A percentile compares a stretch with the other conserved stretches of the same genome.
These are phyloP conservation scores for Lachnellula cervina DNA, from an alignment of 2,329 filamentous ascomycete genomes.

Conservation along the genomic window DNA sequence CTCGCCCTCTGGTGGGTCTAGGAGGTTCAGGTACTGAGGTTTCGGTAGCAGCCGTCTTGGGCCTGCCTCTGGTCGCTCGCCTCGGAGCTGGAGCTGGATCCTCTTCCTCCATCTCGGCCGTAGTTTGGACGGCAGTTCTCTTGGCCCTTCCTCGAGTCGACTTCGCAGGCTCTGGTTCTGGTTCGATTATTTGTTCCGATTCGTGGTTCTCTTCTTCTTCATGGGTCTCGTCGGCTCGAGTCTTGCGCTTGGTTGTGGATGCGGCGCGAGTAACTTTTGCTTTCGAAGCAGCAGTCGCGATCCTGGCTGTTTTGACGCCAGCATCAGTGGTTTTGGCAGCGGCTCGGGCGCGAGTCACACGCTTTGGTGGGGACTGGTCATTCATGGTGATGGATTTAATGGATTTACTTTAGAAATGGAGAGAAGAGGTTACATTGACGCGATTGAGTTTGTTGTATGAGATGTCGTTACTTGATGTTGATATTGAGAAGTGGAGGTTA, in stretches of 20 bases:
- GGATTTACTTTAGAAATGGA: background rate
- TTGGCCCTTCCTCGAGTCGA: conserved; percentile 41
- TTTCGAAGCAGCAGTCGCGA: conserved; percentile 45
- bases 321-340: conserved; percentile 38
- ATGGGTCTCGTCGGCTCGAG: conserved; percentile 47
- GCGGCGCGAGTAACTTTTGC: conserved; percentile 32
- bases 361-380: conserved; percentile 51
- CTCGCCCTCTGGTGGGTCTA: conserved; percentile 23
- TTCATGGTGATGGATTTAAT: conserved; percentile 40
- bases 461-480: conserved; percentile 1
- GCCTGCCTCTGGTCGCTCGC: conserved; percentile 40
- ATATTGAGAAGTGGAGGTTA: background rate
- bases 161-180: conserved; percentile 33
- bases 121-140: conserved; percentile 35
- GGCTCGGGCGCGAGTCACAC: conserved; percentile 50
- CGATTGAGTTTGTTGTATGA: background rate
- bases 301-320: conserved; percentile 39
- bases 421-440: conserved; percentile 13
- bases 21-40: conserved; percentile 15
- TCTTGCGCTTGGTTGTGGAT: conserved; percentile 48
- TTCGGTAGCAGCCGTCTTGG: conserved; percentile 36
- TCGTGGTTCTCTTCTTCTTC: conserved; percentile 40
- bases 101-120: conserved; percentile 19
- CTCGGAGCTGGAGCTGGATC: conserved; percentile 22
- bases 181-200: conserved; percentile 23